Evolutionary conservation across 768 basidiomycete species (phyloP), one percentile per base, ranked within the genome.

Genomic region (Neoboletus magnificus): DNA sequence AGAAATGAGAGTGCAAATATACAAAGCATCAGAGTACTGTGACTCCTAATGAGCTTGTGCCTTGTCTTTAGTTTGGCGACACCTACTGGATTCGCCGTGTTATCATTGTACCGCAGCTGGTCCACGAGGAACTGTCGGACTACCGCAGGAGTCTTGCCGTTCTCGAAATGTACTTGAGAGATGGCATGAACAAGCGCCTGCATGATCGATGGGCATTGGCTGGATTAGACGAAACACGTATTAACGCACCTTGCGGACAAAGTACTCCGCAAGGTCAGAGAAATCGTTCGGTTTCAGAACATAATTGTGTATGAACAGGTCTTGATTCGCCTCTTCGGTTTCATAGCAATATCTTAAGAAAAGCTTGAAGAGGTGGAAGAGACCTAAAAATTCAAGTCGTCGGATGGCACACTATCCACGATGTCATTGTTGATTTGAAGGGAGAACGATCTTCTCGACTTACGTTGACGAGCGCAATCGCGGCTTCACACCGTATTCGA

Each of bases 201-300:
- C 11, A 35, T 48, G 39, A 47, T 35, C 20, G 37, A 36, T 62
- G 41, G 67, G 48, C 33, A 30, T 49, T 18, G 20, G 32, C 2
- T 44, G 30, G 47, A 27, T 37, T 27, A 35, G 35, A 48, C 9
- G 16, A 42, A 50, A 53, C 41, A 32, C 40, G 33, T 47, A 48
- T 30, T 16, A 50, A 57, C 44, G 51, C 56, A 91, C 96, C 83
- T 96, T 96, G 61, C 91, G 88, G 27, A 98, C 89, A 64, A 97
- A 95, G 69, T 98, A 98, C 62, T 97, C 92, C 0, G 93, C 74
- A 30, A 97, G 74, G 62, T 97, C 92, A 53, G 86, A 83, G 70
- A 98, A 98, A 63, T 97, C 89, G 66, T 98, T 98, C 16, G 95
- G 92, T 62, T 91, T 87, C 2, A 95, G 95, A n/a, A 95, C 90